Evolutionary conservation across 352 stramenopile species (phyloP), one percentile per base, ranked within the genome.

Genomic region (Blastocystis sp.): DNA sequence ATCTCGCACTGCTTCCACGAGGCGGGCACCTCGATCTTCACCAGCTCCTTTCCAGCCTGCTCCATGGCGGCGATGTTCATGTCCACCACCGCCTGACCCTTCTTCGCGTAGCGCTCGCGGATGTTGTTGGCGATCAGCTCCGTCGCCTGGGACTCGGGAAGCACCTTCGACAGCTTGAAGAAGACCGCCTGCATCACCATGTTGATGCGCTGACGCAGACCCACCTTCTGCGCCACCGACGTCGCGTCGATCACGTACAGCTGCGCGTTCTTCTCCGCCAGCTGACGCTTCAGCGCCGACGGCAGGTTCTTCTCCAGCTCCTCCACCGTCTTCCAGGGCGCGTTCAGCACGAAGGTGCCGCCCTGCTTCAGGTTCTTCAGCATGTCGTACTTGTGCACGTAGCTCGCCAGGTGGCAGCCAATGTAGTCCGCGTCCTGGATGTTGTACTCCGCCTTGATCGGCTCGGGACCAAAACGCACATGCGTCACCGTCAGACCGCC

Each of bases 311-410:
- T 79, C 9, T 89, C 86, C 44, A 87, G 84, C 71, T 89, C 69
- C 46, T 86, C 72, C 16, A 91, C 88, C 34, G 69, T 81, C 40
- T 81, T 81, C 69, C 69, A 81, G n/a, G 69, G 69, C 34, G 69
- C 38, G 42, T 81, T 81, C 42, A 77, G 29, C 42, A 77, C 65
- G n/a, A 77, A 88, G 84, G 51, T 90, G 89, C 71, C 79, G 86
- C 89, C 87, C 57, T 78, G 73, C 40, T 88, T 91, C 7, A 88
- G 84, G 38, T 90, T 89, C 65, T 86, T 87, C 40, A 91, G 85
- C 44, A 92, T 89, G 76, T 92, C 88, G 86, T 90, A 91, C 81
- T 91, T 92, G 86, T 89, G 87, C 4, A 88, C 89, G 53, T 90
- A 92, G 3, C 84, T 88, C 84, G 91, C 87, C 61, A 91, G 89